Conservation (phyloP, 495 filamentous ascomycete species). For the Lasiosphaeris hirsuta region DNA sequence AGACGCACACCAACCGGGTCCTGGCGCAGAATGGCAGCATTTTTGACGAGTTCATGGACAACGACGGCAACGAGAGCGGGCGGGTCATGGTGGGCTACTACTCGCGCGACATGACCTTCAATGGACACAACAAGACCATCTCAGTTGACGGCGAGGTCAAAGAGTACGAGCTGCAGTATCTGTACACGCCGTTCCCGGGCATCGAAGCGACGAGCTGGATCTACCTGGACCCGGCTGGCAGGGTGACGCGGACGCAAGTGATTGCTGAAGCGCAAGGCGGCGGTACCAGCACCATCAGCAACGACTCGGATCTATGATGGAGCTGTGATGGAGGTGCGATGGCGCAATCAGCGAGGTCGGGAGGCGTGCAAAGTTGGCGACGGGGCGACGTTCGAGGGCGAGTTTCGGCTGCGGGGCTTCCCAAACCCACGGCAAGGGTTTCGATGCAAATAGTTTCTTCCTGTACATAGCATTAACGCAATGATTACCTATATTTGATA, state of each 20-base stretch:
- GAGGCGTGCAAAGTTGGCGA: neutral
- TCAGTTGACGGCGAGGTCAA: conserved; percentile 39
- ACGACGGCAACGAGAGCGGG: conserved; percentile 43
- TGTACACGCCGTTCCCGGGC: conserved; percentile 51
- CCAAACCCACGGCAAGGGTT: neutral
- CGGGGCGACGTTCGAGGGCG: neutral
- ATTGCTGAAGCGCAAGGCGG: conserved; percentile 50
- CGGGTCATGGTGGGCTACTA: conserved; percentile 45
- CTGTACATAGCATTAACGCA: conserved; percentile 11
- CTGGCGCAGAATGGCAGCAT: conserved; percentile 53
- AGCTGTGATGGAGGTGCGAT: too few relatives aligned
- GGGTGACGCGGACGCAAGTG: conserved; percentile 47
- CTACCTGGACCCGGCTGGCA: conserved; percentile 45
- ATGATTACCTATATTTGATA: neutral
- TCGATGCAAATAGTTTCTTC: neutral
- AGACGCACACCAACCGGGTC: conserved; percentile 54
- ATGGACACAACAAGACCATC: conserved; percentile 48
- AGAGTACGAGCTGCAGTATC: conserved; percentile 48
- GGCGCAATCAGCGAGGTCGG: too few relatives aligned
- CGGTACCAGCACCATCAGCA: conserved; percentile 47
- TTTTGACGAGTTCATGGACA: conserved; percentile 51
- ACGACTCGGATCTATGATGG: conserved; percentile 28
- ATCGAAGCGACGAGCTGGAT: conserved; percentile 45
- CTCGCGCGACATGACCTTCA: conserved; percentile 49
- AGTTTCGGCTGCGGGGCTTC: neutral